Conservation (phyloP, 2,329 filamentous ascomycete species). For the Periconia sp. region DNA sequence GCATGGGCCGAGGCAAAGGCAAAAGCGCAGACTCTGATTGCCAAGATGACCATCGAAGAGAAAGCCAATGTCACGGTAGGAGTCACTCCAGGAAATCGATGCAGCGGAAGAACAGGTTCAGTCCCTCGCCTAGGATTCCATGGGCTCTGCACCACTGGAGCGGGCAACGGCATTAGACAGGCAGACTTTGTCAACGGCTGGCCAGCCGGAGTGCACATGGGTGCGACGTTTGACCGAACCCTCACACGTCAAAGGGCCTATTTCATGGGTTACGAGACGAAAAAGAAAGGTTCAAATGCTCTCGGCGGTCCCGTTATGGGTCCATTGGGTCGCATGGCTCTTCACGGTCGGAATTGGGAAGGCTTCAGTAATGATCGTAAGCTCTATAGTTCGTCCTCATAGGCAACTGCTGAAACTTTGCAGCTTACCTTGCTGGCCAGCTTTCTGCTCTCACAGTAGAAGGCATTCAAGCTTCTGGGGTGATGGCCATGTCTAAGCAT, state of each 20-base stretch:
- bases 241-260: conserved; percentile 69
- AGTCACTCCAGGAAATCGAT: conserved; percentile 11
- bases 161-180: conserved; percentile 23
- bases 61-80: conserved; percentile 45
- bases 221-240: conserved; percentile 73
- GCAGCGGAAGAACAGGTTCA: conserved; percentile 28
- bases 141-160: conserved; percentile 40
- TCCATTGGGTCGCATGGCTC: conserved; percentile 70
- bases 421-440: conserved; percentile 60
- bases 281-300: conserved; percentile 72
- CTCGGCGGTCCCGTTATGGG: conserved; percentile 71
- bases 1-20: conserved; percentile 14
- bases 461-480: conserved; percentile 60
- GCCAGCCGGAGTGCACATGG: conserved; percentile 43
- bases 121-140: conserved; percentile 38
- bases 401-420: conserved; percentile 38
- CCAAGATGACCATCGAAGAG: conserved; percentile 44
- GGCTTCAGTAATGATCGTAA: conserved; percentile 71
- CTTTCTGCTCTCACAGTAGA: conserved; percentile 53
- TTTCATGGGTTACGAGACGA: conserved; percentile 69
- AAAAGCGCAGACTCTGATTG: conserved; percentile 43
- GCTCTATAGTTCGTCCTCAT: no score
- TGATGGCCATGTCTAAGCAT: conserved; percentile 62
- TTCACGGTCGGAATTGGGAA: conserved; percentile 74
- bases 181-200: conserved; percentile 16